Conservation (phyloP, 768 basidiomycete species). For the Lactarius vividus region DNA sequence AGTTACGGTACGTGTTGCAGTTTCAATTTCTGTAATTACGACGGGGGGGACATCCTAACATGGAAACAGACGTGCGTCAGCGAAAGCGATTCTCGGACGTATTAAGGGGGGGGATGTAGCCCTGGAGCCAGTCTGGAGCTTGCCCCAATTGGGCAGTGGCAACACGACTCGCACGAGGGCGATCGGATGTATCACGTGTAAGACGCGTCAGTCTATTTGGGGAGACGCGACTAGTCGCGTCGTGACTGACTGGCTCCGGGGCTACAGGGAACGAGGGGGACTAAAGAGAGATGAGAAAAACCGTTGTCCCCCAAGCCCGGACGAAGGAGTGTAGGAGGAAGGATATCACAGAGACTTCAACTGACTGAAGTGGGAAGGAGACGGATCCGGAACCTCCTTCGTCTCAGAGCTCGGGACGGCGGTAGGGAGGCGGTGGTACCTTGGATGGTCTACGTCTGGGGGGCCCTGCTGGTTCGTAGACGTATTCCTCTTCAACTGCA, state of each 20-base stretch:
- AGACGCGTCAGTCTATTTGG: conserved; percentile 33
- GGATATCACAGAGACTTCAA: conserved; percentile 70
- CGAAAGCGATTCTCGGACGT: conserved; percentile 20
- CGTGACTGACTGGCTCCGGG: conserved; percentile 28
- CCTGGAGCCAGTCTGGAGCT: conserved; percentile 18
- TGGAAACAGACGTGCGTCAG: conserved; percentile 27
- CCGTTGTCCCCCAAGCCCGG: conserved; percentile 89
- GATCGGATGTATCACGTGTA: conserved; percentile 27
- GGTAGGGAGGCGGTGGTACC: conserved; percentile 83
- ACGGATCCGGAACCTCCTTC: conserved; percentile 63
- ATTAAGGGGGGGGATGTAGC: conserved; percentile 30
- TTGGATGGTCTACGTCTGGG: conserved; percentile 71
- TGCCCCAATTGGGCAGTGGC: conserved; percentile 26
- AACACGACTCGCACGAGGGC: conserved; percentile 29
- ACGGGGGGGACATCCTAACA: conserved; percentile 44
- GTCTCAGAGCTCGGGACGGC: conserved; percentile 94
- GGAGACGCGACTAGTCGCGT: conserved; percentile 26
- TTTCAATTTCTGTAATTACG: conserved; percentile 53
- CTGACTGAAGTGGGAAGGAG: conserved; percentile 44
- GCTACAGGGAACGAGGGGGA: conserved; percentile 65
- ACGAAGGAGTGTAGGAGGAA: conserved; percentile 71
- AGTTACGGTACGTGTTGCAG: conserved; percentile 50
- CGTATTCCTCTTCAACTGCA: conserved; percentile 73
- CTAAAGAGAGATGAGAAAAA: conserved; percentile 51
- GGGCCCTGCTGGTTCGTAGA: conserved; percentile 62